Conservation (phyloP, 177 flowering plant species). For the Vitis hybrid region DNA sequence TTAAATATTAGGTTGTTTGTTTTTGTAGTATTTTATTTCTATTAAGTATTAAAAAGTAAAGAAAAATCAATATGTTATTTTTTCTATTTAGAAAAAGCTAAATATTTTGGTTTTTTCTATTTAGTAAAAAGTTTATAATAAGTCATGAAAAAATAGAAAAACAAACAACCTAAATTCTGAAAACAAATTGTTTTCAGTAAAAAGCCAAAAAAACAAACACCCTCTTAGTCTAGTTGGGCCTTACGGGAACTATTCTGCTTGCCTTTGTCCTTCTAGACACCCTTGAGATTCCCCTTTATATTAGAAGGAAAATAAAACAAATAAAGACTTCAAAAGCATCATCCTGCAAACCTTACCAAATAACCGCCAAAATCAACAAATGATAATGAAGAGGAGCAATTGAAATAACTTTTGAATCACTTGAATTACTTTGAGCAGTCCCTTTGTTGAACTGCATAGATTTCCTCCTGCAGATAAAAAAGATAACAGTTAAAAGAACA, state of each 20-base stretch:
- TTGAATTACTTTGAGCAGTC: constrained; percentile 3
- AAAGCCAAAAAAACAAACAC: too few relatives aligned
- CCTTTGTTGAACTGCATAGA: neutral
- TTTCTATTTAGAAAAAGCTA: too few relatives aligned
- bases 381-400: neutral
- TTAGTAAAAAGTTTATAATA: too few relatives aligned
- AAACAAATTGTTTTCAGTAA: too few relatives aligned
- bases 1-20: too few relatives aligned
- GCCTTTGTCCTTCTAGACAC: constrained; percentile 31
- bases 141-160: too few relatives aligned
- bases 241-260: constrained; percentile 36
- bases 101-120: too few relatives aligned
- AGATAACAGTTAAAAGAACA: neutral
- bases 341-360: neutral
- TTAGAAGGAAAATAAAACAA: neutral
- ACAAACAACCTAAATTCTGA: too few relatives aligned
- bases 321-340: neutral
- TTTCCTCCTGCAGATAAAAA: constrained; percentile 16
- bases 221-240: neutral
- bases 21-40: too few relatives aligned
- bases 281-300: constrained; percentile 32
- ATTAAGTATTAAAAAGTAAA: too few relatives aligned
- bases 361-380: neutral
- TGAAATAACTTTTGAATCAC: constrained; percentile 18
- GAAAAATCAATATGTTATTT: too few relatives aligned